Evolutionary conservation across 257 asterid species (phyloP).

Genomic region (Solanum arcanum): DNA sequence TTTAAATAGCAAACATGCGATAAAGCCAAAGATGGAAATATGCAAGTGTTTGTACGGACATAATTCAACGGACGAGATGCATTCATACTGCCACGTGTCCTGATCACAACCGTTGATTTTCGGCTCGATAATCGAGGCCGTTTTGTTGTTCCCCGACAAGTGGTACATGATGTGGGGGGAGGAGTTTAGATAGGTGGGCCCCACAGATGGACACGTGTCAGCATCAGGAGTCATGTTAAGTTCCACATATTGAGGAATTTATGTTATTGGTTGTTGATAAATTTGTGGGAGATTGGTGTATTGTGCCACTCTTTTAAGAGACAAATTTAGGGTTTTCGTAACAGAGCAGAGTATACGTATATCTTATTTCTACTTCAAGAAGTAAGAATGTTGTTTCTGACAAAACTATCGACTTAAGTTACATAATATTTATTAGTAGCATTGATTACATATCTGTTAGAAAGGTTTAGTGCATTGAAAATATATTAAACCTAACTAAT

Average conservation of each 20-base stretch:
- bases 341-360: too few species aligned
- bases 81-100: neutral
- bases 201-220: neutral
- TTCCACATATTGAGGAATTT: neutral
- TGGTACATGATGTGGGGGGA: neutral
- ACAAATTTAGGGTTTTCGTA: neutral
- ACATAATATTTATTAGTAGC: neutral
- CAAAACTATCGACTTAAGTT: too few species aligned
- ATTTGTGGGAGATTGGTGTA: neutral
- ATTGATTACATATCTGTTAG: neutral
- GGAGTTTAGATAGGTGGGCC: neutral
- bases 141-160: conserved; percentile 3
- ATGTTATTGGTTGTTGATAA: neutral
- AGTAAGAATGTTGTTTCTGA: neutral
- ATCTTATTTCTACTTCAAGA: too few species aligned
- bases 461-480: neutral
- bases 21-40: conserved; percentile 18
- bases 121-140: neutral
- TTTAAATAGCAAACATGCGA: conserved; percentile 15
- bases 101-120: neutral
- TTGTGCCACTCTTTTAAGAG: neutral
- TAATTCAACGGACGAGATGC: neutral
- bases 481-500: neutral
- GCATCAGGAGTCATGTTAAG: neutral
- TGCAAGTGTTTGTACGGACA: conserved; percentile 4